Conservation (phyloP, 768 basidiomycete genomes). For the Russula vinacea region DNA sequence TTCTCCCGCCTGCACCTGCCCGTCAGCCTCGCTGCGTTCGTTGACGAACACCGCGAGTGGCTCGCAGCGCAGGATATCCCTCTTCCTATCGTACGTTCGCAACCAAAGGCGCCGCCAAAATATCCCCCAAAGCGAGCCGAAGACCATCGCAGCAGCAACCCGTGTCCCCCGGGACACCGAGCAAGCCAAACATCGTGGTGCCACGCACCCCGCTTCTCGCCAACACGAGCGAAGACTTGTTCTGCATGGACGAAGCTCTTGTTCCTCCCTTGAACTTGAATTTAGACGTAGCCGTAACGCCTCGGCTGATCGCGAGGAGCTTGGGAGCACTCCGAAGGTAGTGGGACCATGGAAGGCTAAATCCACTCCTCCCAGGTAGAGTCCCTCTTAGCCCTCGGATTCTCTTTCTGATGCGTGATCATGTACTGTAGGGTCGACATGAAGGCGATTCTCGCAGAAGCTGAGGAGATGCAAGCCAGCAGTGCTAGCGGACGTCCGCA, state of each 20-base stretch:
- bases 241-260: conserved; percentile 73
- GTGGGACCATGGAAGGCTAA: conserved; percentile 38
- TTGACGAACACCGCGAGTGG: conserved; percentile 69
- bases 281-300: background rate
- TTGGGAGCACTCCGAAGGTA: conserved; percentile 13
- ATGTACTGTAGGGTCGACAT: conserved; percentile 62
- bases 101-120: conserved; percentile 31
- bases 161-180: conserved; percentile 29
- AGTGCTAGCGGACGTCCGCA: conserved; percentile 16
- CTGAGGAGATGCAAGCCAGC: conserved; percentile 39
- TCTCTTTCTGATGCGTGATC: background rate
- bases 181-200: conserved; percentile 33
- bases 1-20: conserved; percentile 57
- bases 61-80: conserved; percentile 68
- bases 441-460: conserved; percentile 83
- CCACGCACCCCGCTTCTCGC: conserved; percentile 29
- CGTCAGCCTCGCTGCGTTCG: conserved; percentile 43
- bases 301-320: conserved; percentile 4
- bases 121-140: conserved; percentile 37
- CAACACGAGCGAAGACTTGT: conserved; percentile 61
- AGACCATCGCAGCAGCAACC: conserved; percentile 34
- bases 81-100: conserved; percentile 44
- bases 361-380: conserved; percentile 51
- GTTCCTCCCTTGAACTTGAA: conserved; percentile 35
- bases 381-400: conserved; percentile 29